Conservation (phyloP, 148 eudicot genomes). For the Rhododendron molle region DNA sequence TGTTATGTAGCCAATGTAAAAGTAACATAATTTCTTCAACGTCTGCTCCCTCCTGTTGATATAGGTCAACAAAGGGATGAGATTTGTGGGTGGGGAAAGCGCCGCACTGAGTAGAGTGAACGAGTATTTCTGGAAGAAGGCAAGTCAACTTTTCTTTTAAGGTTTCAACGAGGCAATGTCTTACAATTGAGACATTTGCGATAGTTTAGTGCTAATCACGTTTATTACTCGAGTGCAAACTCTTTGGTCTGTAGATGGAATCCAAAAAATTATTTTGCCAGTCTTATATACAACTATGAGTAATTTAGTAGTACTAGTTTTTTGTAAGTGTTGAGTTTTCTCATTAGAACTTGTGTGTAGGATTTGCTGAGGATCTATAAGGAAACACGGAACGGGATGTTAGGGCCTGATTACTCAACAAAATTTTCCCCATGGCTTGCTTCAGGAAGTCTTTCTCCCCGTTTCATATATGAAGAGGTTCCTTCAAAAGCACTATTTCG, state of each 20-base stretch:
- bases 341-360: constrained; percentile 24
- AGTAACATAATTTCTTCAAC: neutral
- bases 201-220: neutral
- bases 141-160: constrained; percentile 9
- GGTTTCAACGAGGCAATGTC: neutral
- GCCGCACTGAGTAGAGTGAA: constrained; percentile 72
- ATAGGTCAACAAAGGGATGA: constrained; percentile 66
- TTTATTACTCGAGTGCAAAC: neutral
- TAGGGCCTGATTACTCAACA: constrained; percentile 95
- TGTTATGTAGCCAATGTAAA: neutral
- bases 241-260: neutral
- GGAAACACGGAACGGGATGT: constrained; percentile 85
- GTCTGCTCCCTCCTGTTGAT: constrained; percentile 6
- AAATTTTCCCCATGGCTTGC: constrained; percentile 98
- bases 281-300: neutral
- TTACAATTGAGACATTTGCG: neutral
- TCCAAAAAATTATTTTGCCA: neutral
- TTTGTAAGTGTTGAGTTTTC: neutral
- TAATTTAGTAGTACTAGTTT: neutral
- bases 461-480: constrained; percentile 82
- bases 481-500: neutral
- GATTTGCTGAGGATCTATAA: constrained; percentile 68
- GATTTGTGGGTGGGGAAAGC: constrained; percentile 82
- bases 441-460: constrained; percentile 83
- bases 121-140: constrained; percentile 96